Evolutionary conservation across 2,329 filamentous ascomycete genomes (phyloP).

Genomic region (Penicillium sp.): DNA sequence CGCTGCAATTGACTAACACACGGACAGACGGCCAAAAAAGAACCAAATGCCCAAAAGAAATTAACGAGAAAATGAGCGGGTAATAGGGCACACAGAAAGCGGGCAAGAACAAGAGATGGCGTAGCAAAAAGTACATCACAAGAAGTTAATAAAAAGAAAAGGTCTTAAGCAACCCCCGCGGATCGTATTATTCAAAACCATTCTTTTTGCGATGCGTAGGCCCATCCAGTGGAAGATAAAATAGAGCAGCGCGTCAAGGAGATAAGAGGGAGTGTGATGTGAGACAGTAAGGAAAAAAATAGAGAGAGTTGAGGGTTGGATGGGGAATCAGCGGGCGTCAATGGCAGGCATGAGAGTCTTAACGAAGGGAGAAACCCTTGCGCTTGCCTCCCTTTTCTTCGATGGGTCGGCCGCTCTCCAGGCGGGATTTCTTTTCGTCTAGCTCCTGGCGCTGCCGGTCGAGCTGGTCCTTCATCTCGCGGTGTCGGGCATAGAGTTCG

Average conservation of each 20-base stretch:
- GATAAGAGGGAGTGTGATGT: slow-evolving; percentile 24
- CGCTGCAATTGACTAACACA: slow-evolving; percentile 30
- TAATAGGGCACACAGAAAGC: slow-evolving; percentile 31
- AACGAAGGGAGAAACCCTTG: slow-evolving; percentile 99
- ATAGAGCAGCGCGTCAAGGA: slow-evolving; percentile 17
- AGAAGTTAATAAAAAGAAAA: slow-evolving; percentile 23
- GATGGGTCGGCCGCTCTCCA: slow-evolving; percentile 92
- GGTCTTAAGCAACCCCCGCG: slow-evolving; percentile 21
- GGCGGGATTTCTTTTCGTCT: slow-evolving; percentile 95
- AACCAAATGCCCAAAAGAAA: slow-evolving; percentile 20
- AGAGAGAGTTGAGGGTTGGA: slow-evolving; percentile 16
- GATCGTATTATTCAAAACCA: slow-evolving; percentile 25
- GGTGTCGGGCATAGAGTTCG: slow-evolving; percentile 94
- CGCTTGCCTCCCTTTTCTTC: slow-evolving; percentile 93
- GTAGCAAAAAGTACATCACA: slow-evolving; percentile 33
- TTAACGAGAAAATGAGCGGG: slow-evolving; percentile 27
- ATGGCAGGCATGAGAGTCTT: slow-evolving; percentile 43
- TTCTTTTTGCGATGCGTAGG: slow-evolving; percentile 27
- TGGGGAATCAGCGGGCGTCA: slow-evolving; percentile 16
- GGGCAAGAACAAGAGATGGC: slow-evolving; percentile 28
- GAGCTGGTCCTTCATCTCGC: slow-evolving; percentile 99
- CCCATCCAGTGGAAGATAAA: slow-evolving; percentile 27
- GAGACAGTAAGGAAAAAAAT: slow-evolving; percentile 20
- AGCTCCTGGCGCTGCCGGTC: slow-evolving; percentile 92
- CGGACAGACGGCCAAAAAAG: slow-evolving; percentile 15